Conservation (phyloP, 1,139 yeast genomes). For the Kodamaea sp. region DNA sequence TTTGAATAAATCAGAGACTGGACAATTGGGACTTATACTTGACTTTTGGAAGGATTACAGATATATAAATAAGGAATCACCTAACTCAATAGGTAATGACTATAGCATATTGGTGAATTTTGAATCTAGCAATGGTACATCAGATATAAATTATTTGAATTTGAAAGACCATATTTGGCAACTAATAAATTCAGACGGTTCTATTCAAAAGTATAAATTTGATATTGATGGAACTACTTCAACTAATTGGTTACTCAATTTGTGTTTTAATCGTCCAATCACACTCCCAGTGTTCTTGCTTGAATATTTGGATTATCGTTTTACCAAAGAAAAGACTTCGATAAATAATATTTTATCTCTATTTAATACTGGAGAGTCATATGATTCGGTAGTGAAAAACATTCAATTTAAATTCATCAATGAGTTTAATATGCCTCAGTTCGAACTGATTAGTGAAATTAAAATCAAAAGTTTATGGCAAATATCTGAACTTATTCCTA, state of each 20-base stretch:
- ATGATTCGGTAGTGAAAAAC: conserved; percentile 6
- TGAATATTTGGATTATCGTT: conserved; percentile 29
- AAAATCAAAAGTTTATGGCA: conserved; percentile 22
- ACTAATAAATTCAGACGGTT: conserved; percentile 5
- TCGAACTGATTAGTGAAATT: conserved; percentile 3
- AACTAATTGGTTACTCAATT: conserved; percentile 18
- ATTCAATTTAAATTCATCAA: conserved; percentile 8
- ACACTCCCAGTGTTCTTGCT: conserved; percentile 26
- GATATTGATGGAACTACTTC: conserved; percentile 10
- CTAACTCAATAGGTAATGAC: conserved; percentile 12
- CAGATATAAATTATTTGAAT: conserved; percentile 18
- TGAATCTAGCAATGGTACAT: conserved; percentile 6
- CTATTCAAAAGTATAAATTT: conserved; percentile 10
- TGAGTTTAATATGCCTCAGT: conserved; percentile 5
- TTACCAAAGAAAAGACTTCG: background rate
- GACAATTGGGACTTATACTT: conserved; percentile 33
- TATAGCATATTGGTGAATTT: conserved; percentile 17
- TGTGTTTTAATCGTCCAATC: conserved; percentile 25
- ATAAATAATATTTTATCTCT: conserved; percentile 13
- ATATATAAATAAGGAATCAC: conserved; percentile 24
- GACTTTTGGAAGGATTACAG: conserved; percentile 39
- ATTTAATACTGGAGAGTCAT: conserved; percentile 20
- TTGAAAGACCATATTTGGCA: conserved; percentile 22
- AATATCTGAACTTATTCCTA: conserved; percentile 25
- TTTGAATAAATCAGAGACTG: conserved; percentile 22